These are phyloP conservation scores for Coemansia guatemalensis DNA, from an alignment of 192 early-diverging fungal species.

Conservation along the genomic window DNA sequence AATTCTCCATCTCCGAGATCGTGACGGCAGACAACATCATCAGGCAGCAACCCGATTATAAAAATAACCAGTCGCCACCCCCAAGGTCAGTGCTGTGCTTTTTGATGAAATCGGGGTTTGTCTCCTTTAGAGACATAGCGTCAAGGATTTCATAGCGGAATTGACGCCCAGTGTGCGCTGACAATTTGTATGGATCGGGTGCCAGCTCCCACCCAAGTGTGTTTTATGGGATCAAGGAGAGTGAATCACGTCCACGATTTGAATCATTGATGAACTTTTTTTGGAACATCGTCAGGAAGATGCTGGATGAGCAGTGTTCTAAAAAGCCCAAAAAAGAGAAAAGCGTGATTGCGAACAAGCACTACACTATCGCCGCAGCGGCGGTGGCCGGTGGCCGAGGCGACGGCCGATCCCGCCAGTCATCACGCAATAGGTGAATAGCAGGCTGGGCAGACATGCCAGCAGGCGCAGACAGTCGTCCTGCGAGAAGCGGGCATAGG, in stretches of 20 bases:
- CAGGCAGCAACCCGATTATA: constrained; percentile 15
- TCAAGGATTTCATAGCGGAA: constrained; percentile 9
- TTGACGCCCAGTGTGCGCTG: background rate
- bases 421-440: constrained; percentile 53
- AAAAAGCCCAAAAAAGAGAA: background rate
- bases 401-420: constrained; percentile 41
- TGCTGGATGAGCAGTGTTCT: background rate
- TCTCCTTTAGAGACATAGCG: constrained; percentile 50
- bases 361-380: background rate
- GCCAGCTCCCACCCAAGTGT: background rate
- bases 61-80: constrained; percentile 10
- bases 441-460: constrained; percentile 40
- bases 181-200: background rate
- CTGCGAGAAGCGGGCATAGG: constrained; percentile 24
- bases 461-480: constrained; percentile 47
- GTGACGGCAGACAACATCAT: constrained; percentile 55
- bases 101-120: constrained; percentile 45
- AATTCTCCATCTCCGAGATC: constrained; percentile 41
- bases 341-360: background rate
- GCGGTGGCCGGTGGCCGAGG: constrained; percentile 19
- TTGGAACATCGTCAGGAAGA: background rate
- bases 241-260: no score
- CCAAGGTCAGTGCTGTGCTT: constrained; percentile 54
- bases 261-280: background rate
- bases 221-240: background rate